phyloP scores from a whole-genome alignment of 163 green algal species.

The Chlamydomonas reinhardtii region DNA sequence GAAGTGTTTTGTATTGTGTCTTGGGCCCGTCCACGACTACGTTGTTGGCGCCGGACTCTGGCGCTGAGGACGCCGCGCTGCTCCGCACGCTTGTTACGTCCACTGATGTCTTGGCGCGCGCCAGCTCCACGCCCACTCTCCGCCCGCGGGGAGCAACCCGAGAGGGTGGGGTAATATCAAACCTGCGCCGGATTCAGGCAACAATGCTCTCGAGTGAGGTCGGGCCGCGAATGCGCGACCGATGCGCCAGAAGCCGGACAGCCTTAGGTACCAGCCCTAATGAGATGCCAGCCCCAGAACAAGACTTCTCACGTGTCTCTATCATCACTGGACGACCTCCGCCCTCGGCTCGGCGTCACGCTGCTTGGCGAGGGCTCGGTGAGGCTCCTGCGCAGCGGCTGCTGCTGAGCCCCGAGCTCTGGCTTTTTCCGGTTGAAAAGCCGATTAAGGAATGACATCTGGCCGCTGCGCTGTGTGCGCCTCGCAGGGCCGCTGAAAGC shows the following conservation, averaged over 20 bases:
- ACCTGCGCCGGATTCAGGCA: not conserved
- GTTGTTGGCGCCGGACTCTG: not conserved
- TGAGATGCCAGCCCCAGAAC: not conserved
- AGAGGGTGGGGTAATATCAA: not conserved
- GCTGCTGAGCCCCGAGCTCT: not conserved
- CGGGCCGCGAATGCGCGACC: too few species aligned
- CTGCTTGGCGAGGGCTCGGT: slow-evolving; percentile 17
- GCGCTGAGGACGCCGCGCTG: not conserved
- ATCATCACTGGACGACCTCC: slow-evolving; percentile 7
- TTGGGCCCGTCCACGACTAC: not conserved
- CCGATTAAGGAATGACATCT: slow-evolving; percentile 40
- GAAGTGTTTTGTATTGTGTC: too few species aligned
- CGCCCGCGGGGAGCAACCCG: not conserved
- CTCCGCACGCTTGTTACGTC: not conserved
- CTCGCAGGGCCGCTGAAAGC: too few species aligned
- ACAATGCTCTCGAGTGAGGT: too few species aligned
- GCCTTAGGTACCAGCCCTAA: not conserved
- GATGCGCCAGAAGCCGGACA: too few species aligned
- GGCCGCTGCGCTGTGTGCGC: too few species aligned
- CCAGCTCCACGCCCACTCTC: slow-evolving; percentile 10
- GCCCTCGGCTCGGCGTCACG: not conserved
- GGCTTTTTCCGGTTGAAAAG: slow-evolving; percentile 48
- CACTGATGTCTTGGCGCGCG: slow-evolving; percentile 6
- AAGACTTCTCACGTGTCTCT: slow-evolving; percentile 17
- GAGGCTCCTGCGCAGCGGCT: slow-evolving; percentile 2